Evolutionary conservation across 164 flowering plant species (phyloP).

Genomic region (Stephania yunnanensis): DNA sequence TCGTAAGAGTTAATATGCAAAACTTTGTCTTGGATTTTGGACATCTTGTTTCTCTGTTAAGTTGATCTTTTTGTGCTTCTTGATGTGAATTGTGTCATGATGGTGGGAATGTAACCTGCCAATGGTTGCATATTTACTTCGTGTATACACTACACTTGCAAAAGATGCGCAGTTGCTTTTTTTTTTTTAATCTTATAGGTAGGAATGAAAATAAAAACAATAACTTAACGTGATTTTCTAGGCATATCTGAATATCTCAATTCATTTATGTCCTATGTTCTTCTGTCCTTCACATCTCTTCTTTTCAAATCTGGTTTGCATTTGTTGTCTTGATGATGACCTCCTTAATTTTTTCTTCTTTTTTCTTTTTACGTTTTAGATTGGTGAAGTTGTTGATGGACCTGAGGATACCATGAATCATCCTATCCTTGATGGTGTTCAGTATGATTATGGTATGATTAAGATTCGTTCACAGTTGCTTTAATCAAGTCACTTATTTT

Average conservation of each 20-base stretch:
- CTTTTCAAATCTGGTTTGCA: not conserved
- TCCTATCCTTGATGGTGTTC: constrained; percentile 57
- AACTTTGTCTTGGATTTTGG: not conserved
- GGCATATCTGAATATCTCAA: not conserved
- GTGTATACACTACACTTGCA: not conserved
- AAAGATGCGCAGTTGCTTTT: not conserved
- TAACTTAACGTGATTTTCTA: not conserved
- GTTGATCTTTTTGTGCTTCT: not conserved
- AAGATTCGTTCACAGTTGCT: not conserved
- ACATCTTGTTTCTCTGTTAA: not conserved
- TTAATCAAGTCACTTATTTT: constrained; percentile 5
- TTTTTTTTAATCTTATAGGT: not conserved
- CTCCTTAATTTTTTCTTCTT: not conserved
- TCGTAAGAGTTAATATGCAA: not conserved
- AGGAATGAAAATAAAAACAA: not conserved
- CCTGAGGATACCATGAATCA: constrained; percentile 66
- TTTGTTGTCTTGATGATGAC: not conserved
- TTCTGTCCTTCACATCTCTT: not conserved
- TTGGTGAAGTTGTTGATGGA: constrained; percentile 98
- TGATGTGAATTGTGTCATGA: not conserved
- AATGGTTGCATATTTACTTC: not conserved
- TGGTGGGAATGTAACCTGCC: not conserved
- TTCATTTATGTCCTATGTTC: too few species aligned
- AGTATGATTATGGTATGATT: constrained; percentile 79
- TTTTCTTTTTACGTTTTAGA: constrained; percentile 30